These are phyloP conservation scores for Bruguiera hainesii DNA, from an alignment of 441 rosid species.

Conservation along the genomic window DNA sequence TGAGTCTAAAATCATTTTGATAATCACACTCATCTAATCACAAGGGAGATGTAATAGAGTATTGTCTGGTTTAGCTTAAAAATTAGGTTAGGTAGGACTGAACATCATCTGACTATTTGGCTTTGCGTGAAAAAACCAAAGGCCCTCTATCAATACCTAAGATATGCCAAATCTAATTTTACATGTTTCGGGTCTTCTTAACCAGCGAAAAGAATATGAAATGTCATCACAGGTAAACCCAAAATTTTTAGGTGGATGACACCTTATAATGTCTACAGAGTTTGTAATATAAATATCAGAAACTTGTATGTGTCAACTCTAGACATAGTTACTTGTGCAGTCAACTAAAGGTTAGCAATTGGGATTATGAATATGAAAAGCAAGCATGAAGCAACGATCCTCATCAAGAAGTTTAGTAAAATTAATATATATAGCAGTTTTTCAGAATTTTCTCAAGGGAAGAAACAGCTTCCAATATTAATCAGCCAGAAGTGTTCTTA, in stretches of 20 bases:
- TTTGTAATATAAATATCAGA: background rate
- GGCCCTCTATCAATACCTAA: conserved; percentile 8
- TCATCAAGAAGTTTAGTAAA: conserved; percentile 16
- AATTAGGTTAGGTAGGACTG: conserved; percentile 42
- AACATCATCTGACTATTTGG: conserved; percentile 24
- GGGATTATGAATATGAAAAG: conserved; percentile 12
- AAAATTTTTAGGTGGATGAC: background rate
- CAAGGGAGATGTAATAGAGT: conserved; percentile 21
- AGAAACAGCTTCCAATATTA: too few species aligned
- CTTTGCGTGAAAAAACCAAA: conserved; percentile 19
- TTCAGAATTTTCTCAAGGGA: background rate
- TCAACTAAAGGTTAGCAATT: conserved; percentile 17
- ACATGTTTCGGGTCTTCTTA: conserved; percentile 19
- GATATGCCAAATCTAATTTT: conserved; percentile 22
- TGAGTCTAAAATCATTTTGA: conserved; percentile 18
- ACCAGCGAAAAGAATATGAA: conserved; percentile 21
- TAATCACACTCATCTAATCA: conserved; percentile 26
- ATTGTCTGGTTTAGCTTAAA: conserved; percentile 15
- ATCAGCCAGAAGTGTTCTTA: background rate
- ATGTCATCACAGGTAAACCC: conserved; percentile 25
- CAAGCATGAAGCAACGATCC: conserved; percentile 20
- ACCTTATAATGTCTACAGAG: conserved; percentile 5
- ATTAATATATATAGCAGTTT: background rate
- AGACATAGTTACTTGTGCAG: conserved; percentile 16
- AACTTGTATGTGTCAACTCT: conserved; percentile 1